A percentile compares a stretch with the other conserved stretches of the same genome.
These are phyloP conservation scores for Tuber microsphaerosporum DNA, from an alignment of 495 filamentous ascomycete genomes.

Conservation along the genomic window DNA sequence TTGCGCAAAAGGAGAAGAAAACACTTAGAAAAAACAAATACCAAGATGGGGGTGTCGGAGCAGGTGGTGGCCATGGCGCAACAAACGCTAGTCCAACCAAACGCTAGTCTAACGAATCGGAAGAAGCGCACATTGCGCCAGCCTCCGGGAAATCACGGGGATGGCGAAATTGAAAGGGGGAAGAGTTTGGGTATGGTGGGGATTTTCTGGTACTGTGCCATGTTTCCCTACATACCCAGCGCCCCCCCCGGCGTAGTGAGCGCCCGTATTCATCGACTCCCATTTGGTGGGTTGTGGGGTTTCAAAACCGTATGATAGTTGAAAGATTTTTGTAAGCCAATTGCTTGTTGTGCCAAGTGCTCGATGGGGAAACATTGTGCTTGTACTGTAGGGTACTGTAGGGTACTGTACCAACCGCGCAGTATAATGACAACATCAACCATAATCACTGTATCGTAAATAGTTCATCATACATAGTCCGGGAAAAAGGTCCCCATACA, in stretches of 20 bases:
- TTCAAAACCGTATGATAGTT: too few relatives aligned
- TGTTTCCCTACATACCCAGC: too few relatives aligned
- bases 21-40: constrained; percentile 3
- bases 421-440: not conserved
- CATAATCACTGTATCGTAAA: not conserved
- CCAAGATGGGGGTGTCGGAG: not conserved
- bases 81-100: not conserved
- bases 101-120: not conserved
- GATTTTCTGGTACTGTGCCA: too few relatives aligned
- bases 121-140: not conserved
- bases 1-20: not conserved
- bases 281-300: too few relatives aligned
- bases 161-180: constrained; percentile 14
- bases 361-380: too few relatives aligned
- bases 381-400: too few relatives aligned
- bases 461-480: not conserved
- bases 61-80: constrained; percentile 4
- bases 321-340: too few relatives aligned
- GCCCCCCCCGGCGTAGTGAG: too few relatives aligned
- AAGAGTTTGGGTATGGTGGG: constrained; percentile 5
- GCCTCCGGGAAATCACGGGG: constrained; percentile 10
- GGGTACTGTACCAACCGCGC: too few relatives aligned
- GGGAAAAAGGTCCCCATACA: not conserved
- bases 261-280: too few relatives aligned
- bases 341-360: too few relatives aligned